Conservation (phyloP, 179 eudicot genomes). For the Beta lomatogona region DNA sequence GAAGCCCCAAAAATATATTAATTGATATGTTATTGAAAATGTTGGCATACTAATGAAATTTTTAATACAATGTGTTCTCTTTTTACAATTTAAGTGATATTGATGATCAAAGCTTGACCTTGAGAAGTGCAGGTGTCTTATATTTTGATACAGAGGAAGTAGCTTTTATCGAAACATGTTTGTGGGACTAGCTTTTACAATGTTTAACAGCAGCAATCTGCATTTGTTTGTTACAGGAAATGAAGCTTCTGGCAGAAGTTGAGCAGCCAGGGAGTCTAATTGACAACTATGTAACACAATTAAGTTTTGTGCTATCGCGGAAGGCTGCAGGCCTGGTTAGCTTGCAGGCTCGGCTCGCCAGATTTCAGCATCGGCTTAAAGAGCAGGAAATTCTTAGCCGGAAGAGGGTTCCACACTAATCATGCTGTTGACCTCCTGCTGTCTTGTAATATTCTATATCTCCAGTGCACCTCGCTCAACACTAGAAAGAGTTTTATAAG, state of each 20-base stretch:
- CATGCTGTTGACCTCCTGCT: neutral
- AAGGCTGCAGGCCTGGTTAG: conserved; percentile 97
- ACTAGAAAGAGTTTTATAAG: neutral
- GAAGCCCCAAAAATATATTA: no score
- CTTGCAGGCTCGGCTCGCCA: conserved; percentile 93
- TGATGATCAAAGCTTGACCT: neutral
- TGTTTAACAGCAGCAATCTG: neutral
- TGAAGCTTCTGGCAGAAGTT: conserved; percentile 97
- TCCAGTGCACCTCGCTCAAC: neutral
- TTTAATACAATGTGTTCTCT: neutral
- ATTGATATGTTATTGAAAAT: neutral
- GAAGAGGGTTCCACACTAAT: conserved; percentile 69
- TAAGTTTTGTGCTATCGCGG: conserved; percentile 93
- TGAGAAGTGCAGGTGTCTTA: neutral
- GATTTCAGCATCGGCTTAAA: conserved; percentile 95
- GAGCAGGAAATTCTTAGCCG: conserved; percentile 97
- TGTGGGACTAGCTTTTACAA: neutral
- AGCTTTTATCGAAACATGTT: neutral
- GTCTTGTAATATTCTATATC: conserved; percentile 1
- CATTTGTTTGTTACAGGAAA: conserved; percentile 58
- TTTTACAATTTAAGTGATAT: neutral
- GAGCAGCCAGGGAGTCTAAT: conserved; percentile 97
- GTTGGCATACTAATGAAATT: neutral
- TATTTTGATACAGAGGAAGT: neutral
- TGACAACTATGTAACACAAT: conserved; percentile 88